Percentiles rank a stretch among this genome's conserved stretches.
Evolutionary conservation across 441 rosid genomes (phyloP).

Genomic region (Adansonia gregorii): DNA sequence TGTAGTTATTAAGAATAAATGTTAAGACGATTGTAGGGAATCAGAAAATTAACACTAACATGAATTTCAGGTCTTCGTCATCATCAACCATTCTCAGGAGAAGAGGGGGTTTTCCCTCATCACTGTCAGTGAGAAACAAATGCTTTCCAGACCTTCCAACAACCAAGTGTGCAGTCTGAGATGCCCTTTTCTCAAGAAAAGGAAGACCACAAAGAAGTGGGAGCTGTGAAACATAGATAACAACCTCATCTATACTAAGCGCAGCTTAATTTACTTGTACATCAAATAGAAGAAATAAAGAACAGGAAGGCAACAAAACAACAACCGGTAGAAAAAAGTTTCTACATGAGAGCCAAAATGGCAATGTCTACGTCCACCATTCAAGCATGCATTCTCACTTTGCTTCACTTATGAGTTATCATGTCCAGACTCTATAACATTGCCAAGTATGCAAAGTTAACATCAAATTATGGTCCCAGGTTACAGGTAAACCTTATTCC

Average conservation of each 20-base stretch:
- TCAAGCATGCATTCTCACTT: slow-evolving; percentile 11
- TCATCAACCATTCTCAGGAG: slow-evolving; percentile 89
- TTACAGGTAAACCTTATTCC: not conserved
- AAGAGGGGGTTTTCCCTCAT: slow-evolving; percentile 83
- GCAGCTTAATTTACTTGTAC: not conserved
- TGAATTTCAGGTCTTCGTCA: slow-evolving; percentile 65
- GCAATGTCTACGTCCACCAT: not conserved
- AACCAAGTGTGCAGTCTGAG: slow-evolving; percentile 80
- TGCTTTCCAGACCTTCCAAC: slow-evolving; percentile 93
- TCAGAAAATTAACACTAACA: slow-evolving; percentile 50
- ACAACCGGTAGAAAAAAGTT: not conserved
- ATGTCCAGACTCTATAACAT: not conserved
- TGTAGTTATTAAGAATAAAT: slow-evolving; percentile 24
- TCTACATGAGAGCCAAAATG: slow-evolving; percentile 1
- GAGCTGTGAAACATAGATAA: slow-evolving; percentile 50
- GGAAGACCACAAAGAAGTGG: slow-evolving; percentile 90
- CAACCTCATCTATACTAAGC: slow-evolving; percentile 14
- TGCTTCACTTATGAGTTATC: slow-evolving; percentile 21
- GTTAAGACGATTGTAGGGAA: slow-evolving; percentile 19
- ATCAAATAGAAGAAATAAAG: slow-evolving; percentile 4
- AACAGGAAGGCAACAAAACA: not conserved
- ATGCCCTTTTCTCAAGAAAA: slow-evolving; percentile 83
- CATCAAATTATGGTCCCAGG: slow-evolving; percentile 5
- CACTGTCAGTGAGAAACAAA: slow-evolving; percentile 81
- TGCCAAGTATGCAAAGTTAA: slow-evolving; percentile 18